Base-by-base conservation (phyloP, 1,284 basidiomycete genomes). In the Volvariella volvacea region DNA sequence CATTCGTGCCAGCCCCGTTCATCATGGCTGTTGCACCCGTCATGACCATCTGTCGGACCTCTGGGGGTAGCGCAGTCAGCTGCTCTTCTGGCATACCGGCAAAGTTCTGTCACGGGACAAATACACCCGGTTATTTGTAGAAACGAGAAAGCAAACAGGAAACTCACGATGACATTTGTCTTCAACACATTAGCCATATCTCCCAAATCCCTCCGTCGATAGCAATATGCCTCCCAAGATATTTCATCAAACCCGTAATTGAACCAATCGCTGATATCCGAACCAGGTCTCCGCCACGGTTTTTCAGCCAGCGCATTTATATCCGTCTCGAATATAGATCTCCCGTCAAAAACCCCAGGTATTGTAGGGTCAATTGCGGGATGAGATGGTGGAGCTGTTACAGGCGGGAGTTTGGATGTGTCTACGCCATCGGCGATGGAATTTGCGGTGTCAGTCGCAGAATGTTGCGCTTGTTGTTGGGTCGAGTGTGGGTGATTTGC, bases 181-280 rank as follows among this genome's bases (percentile, higher is more conserved):
- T 89, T 90, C 39, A 90, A 67, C 34, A 86, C 83, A 43, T 77
- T 78, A 4, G 89, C 87, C 42, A 86, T 67, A 41, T 91, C 86
- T 2, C 85, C 84, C 52, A 95, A 70, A 48, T 90, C 87, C 33
- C 87, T 74, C 56, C 93, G 76, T 55, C 90, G 83, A 60, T 88
- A 84, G 55, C 90, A 88, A 63, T 94, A 99, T 38, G 85, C 81
- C 54, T 90, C 88, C 91, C 93, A 99, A 15, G 87, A 88, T 10
- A 92, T 77, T 65, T 99, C 96, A 62, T 99, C 95, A 60, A 99
- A 99, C 0, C 96, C 96, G 56, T 97, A 99, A 66, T 99, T 99
- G 70, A 99, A 99, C 86, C 92, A 99, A 67, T 98, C 95, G 54
- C 88, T 89, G 46, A 98, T 73, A 67, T 98, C 92, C 4, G 91